Base-by-base conservation (phyloP, 257 asterid species). In the Thymus quinquecostatus region DNA sequence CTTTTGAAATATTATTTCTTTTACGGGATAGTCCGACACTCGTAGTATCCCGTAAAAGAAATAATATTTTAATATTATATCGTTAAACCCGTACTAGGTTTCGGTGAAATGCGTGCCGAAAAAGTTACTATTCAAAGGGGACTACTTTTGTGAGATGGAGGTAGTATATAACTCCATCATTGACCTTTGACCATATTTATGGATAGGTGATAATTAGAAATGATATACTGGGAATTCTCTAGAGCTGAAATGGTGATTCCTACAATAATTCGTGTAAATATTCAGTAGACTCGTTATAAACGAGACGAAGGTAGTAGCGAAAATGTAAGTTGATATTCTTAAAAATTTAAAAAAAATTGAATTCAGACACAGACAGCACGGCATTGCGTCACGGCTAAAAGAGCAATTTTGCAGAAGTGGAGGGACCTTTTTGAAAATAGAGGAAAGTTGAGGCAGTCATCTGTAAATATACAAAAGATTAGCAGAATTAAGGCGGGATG, bases 401-500 rank as follows among this genome's bases (percentile, higher is more conserved):
- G 30, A 43, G 5, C 12, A 2, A 69, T 55, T 68, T 58, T 30
- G 13, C 1, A 29, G 38, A 66, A 66, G 60, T 62, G 43, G 30
- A 3, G 56, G 77, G n/a, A 38, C 41, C n/a, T 58, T 0, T 3
- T 29, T 21, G 1, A 69, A 45, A 69, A 36, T 45, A 60, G 8
- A 1, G 1, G 4, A 69, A 65, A 41, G 71, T 29, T 49, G 1
- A 38, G 64, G 68, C 2, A 8, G 48, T 70, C 49, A 32, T 55
- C 2, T 44, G 64, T 4, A 64, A 77, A 74, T 77, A 63, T 5
- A 41, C 2, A 45, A 67, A 67, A 72, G 64, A 64, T 76, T 71
- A 77, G 43, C 41, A 53, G 55, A 66, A 72, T 86, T 84, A 88
- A 81, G 89, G 95, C 89, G 89, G 89, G 90, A 84, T 81, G 75